Conservation (phyloP, 1,139 yeast genomes). For the Pichia sp. region DNA sequence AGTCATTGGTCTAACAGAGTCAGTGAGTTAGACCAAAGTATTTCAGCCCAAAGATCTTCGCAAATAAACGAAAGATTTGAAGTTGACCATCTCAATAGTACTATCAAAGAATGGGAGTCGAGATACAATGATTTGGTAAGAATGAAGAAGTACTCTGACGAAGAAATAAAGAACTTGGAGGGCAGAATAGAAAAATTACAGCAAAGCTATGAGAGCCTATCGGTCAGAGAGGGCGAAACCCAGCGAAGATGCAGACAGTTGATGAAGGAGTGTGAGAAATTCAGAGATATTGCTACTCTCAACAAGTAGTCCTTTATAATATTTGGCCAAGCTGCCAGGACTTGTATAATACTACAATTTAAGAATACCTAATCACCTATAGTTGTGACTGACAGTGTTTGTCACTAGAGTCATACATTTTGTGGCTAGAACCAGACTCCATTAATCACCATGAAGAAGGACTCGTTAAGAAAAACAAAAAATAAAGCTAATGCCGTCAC, state of each 20-base stretch:
- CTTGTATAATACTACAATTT: no score
- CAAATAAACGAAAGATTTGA: constrained; percentile 35
- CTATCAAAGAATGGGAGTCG: constrained; percentile 26
- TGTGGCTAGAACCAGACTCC: no score
- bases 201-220: constrained; percentile 33
- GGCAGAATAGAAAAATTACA: constrained; percentile 32
- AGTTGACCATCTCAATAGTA: constrained; percentile 31
- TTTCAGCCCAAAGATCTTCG: constrained; percentile 26
- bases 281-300: constrained; percentile 47
- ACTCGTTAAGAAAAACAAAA: no score
- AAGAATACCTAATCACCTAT: no score
- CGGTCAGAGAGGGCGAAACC: constrained; percentile 37
- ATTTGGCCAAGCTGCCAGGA: no score
- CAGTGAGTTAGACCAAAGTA: constrained; percentile 29
- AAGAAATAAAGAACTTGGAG: constrained; percentile 25
- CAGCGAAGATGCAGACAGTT: constrained; percentile 36
- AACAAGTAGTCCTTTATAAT: no score
- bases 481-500: constrained; percentile 12
- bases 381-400: no score
- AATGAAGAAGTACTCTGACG: constrained; percentile 23
- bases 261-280: constrained; percentile 42
- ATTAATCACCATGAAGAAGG: no score
- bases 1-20: constrained; percentile 30
- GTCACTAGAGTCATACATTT: no score
- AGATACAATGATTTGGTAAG: constrained; percentile 23